Evolutionary conservation across 2,329 filamentous ascomycete genomes (phyloP), one percentile per base, ranked within the genome.

Genomic region (Trichophaea hybrida): DNA sequence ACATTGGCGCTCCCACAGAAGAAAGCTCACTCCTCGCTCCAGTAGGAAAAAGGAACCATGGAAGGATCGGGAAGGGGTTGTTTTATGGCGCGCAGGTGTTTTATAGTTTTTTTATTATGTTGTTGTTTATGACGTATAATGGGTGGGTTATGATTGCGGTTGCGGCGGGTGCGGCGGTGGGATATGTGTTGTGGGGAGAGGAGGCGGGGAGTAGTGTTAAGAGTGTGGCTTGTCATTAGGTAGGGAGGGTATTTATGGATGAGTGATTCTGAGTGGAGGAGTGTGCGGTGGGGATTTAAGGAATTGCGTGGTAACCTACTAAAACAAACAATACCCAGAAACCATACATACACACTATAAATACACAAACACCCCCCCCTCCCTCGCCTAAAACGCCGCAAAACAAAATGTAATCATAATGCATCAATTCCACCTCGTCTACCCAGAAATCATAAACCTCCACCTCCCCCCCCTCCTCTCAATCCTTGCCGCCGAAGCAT

Each of bases 101-200:
- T 73, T 98, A 98, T 73, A 94, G 90, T 51, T 97, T 98, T 70
- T 97, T 98, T 79, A 90, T 98, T 71, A 98, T 98, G 93, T 78
- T 98, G 62, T 75, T 98, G 24, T 98, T 98, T 74, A 98, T 98
- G 93, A 98, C 93, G n/a, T 98, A 98, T 75, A 98, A 98, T 69
- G 93, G 93, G 59, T 94, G 87, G 84, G 83, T 98, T 67, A 98
- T 98, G 93, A 74, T 94, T 66, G 81, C 91, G 2, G 90, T 97
- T 13, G 86, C 86, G 0, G 75, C 94, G 7, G 93, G 93, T 13
- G 90, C 91, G 0, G 94, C 94, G 66, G 73, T 94, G 49, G 93
- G 93, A 48, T 96, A 94, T 71, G 71, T 95, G 61, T 68, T 85
- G 49, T 98, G 87, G 13, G 79, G 81, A 59, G 76, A 77, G 57